Evolutionary conservation across 345 rosid genomes (phyloP).

Genomic region (Trapa bicornis): DNA sequence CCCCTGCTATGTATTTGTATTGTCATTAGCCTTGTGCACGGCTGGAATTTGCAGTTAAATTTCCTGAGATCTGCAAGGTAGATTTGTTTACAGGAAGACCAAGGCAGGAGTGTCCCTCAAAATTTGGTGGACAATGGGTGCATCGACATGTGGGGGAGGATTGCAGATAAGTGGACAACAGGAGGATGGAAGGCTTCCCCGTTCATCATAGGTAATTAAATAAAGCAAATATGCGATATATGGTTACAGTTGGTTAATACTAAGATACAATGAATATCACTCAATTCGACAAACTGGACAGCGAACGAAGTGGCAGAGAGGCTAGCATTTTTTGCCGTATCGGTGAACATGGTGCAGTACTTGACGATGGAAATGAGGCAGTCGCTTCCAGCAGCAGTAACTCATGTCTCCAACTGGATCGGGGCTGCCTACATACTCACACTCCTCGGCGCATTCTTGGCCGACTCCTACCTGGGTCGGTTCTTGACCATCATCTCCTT

Average conservation of each 20-base stretch:
- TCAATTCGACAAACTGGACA: background rate
- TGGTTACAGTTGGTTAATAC: background rate
- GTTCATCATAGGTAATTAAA: constrained; percentile 27
- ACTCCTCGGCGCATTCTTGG: constrained; percentile 44
- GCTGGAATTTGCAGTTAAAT: no score
- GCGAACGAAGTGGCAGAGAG: constrained; percentile 55
- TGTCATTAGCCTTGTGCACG: no score
- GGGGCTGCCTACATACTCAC: constrained; percentile 44
- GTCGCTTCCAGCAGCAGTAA: constrained; percentile 36
- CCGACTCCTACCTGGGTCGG: constrained; percentile 52
- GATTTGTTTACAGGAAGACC: background rate
- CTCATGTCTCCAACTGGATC: constrained; percentile 38
- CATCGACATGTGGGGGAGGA: constrained; percentile 28
- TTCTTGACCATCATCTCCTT: constrained; percentile 33
- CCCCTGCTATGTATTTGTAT: background rate
- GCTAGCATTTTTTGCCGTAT: constrained; percentile 38
- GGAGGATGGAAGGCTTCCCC: constrained; percentile 57
- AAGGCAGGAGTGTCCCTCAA: background rate
- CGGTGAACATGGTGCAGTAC: constrained; percentile 44
- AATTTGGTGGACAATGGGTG: constrained; percentile 30
- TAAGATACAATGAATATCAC: no score
- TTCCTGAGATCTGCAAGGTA: no score
- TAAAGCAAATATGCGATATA: background rate
- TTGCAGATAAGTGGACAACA: constrained; percentile 35
- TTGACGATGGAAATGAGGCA: constrained; percentile 31